A percentile compares a stretch with the other conserved stretches of the same genome.
Evolutionary conservation across 2,329 filamentous ascomycete genomes (phyloP).

Genomic region (Ophiocordyceps camponoti-rufipedis): DNA sequence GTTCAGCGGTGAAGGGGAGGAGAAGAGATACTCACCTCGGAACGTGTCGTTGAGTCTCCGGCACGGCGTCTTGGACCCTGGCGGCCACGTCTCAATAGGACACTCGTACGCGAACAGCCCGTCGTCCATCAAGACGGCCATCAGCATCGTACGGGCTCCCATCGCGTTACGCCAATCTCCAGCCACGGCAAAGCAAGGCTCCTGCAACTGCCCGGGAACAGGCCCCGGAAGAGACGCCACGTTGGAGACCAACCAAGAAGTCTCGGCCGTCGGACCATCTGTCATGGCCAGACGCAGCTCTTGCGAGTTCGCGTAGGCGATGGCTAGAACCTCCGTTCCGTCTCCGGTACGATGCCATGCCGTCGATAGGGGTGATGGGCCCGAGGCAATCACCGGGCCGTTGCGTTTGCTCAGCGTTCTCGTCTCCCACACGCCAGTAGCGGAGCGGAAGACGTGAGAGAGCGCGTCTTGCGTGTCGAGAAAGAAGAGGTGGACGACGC

Average conservation of each 20-base stretch:
- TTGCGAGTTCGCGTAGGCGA: conserved; percentile 5
- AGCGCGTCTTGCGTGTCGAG: conserved; percentile 4
- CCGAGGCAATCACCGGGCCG: conserved; percentile 1
- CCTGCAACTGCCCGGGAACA: conserved; percentile 3
- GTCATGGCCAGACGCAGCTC: conserved; percentile 6
- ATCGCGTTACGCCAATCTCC: conserved; percentile 4
- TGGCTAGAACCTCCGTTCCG: conserved; percentile 2
- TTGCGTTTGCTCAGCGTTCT: conserved; percentile 1
- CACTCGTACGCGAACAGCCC: conserved; percentile 6
- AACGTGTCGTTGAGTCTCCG: conserved; percentile 2
- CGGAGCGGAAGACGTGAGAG: conserved; percentile 3
- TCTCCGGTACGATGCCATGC: conserved; percentile 5
- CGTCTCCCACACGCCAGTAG: conserved; percentile 4
- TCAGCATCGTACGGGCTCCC: conserved; percentile 2
- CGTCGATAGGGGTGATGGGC: conserved; percentile 5
- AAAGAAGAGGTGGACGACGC: conserved; percentile 8
- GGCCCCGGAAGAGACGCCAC: conserved; percentile 3
- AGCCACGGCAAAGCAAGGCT: conserved; percentile 5
- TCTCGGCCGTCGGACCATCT: conserved; percentile 2
- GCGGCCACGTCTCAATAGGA: conserved; percentile 3
- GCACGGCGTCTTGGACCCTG: conserved; percentile 4
- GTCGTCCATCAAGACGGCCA: conserved; percentile 4
- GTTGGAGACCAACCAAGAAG: conserved; percentile 4
- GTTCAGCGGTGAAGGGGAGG: background rate
- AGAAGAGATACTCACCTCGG: conserved; percentile 2